A percentile compares a stretch with the other conserved stretches of the same genome.
Conservation (phyloP, 192 early-diverging fungal genomes). For the Podila verticillata region DNA sequence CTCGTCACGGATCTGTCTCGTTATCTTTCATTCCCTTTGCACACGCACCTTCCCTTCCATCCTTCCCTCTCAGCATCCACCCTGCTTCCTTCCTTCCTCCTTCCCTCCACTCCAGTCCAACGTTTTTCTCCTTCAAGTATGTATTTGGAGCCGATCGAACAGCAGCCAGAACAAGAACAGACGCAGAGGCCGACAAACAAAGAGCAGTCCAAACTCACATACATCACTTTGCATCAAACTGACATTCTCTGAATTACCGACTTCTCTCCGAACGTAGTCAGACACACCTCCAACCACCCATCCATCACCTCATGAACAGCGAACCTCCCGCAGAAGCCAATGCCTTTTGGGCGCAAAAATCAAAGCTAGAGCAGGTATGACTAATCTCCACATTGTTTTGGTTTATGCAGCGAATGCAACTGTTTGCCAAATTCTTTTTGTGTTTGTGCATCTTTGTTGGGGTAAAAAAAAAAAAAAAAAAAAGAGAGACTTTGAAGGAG, state of each 20-base stretch:
- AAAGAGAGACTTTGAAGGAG: background rate
- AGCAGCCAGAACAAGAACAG: too few species aligned
- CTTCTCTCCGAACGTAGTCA: background rate
- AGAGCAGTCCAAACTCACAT: too few species aligned
- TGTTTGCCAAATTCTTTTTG: background rate
- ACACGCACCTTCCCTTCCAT: too few species aligned
- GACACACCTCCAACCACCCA: background rate
- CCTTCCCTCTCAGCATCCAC: background rate
- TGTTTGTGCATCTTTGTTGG: conserved; percentile 10
- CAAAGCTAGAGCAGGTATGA: conserved; percentile 37
- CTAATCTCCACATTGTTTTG: too few species aligned
- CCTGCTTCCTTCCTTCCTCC: background rate
- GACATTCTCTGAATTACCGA: background rate
- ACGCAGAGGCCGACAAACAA: too few species aligned
- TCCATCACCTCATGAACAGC: conserved; percentile 25
- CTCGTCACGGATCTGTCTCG: too few species aligned
- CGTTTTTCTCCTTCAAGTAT: too few species aligned
- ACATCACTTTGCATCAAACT: background rate
- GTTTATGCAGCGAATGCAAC: background rate
- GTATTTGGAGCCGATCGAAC: too few species aligned
- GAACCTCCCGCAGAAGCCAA: conserved; percentile 44
- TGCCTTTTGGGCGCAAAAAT: conserved; percentile 47
- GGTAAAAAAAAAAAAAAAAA: background rate
- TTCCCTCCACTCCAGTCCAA: background rate
- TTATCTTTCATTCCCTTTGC: too few species aligned